phyloP scores from a whole-genome alignment of 345 rosid species.

The Corymbia maculata region DNA sequence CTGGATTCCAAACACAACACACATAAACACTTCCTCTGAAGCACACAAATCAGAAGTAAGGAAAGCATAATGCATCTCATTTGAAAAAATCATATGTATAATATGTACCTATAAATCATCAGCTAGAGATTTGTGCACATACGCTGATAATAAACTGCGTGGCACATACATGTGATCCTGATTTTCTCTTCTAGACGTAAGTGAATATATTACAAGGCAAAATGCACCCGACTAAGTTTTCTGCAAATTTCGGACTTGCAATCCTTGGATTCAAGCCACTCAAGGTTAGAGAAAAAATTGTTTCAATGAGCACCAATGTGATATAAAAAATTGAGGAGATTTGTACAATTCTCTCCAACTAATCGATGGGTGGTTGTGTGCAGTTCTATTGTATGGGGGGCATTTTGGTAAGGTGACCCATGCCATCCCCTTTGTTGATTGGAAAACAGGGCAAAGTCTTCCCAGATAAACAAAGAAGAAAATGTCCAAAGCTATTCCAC shows the following conservation, averaged over 20 bases:
- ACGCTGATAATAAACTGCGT: not conserved
- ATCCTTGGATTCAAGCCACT: not conserved
- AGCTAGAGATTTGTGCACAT: not conserved
- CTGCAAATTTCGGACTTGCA: not conserved
- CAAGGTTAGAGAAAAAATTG: not conserved
- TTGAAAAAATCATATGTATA: not conserved
- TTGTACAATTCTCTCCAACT: not conserved
- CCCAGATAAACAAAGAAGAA: not conserved
- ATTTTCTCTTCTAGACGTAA: not conserved
- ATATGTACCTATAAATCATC: not conserved
- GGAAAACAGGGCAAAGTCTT: not conserved
- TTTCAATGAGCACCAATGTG: not conserved
- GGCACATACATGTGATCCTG: not conserved
- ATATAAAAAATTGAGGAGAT: not conserved
- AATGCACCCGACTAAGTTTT: not conserved
- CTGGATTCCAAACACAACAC: not conserved
- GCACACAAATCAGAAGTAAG: not conserved
- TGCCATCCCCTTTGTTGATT: not conserved
- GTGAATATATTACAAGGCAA: not conserved
- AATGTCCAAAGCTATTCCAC: not conserved
- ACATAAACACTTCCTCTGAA: not conserved
- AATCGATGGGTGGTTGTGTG: not conserved
- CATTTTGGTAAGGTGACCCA: not conserved
- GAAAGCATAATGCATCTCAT: not conserved
- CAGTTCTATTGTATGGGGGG: not conserved